Percentiles rank a stretch among this genome's conserved stretches.
These are phyloP conservation scores for Candida manassasensis DNA, from an alignment of 805 yeast species.

Conservation along the genomic window DNA sequence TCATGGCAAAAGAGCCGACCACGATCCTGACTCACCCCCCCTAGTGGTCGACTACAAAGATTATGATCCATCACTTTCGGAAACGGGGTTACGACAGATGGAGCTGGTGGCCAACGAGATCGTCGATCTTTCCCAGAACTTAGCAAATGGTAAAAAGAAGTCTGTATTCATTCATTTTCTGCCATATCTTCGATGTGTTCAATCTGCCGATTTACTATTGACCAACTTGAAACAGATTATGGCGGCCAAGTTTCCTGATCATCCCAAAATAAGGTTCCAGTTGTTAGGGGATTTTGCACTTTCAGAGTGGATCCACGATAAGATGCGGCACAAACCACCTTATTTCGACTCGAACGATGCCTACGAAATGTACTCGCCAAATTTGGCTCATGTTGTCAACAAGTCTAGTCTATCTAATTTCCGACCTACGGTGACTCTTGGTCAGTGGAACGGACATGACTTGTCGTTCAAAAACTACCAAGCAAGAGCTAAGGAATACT, in stretches of 20 bases:
- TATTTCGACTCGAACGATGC: constrained; percentile 41
- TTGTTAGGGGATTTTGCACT: constrained; percentile 42
- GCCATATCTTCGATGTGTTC: constrained; percentile 42
- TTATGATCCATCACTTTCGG: constrained; percentile 37
- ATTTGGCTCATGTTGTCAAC: constrained; percentile 32
- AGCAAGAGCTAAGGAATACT: constrained; percentile 33
- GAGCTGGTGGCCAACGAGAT: constrained; percentile 26
- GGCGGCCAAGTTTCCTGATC: constrained; percentile 21
- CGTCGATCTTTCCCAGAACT: constrained; percentile 17
- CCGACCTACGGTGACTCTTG: constrained; percentile 39
- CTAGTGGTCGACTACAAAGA: constrained; percentile 22
- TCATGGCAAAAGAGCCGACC: constrained; percentile 41
- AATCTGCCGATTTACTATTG: constrained; percentile 37
- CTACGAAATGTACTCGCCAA: constrained; percentile 42
- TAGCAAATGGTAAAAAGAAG: constrained; percentile 14
- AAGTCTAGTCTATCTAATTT: constrained; percentile 32
- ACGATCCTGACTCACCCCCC: constrained; percentile 27
- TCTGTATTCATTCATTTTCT: constrained; percentile 37
- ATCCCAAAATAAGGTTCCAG: constrained; percentile 29
- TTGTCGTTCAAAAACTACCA: constrained; percentile 37
- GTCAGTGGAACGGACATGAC: constrained; percentile 40
- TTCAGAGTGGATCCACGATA: constrained; percentile 43
- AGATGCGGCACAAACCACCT: constrained; percentile 39
- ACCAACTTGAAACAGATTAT: constrained; percentile 22
- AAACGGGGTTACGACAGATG: constrained; percentile 23